These are phyloP conservation scores for Boletales sp. DNA, from an alignment of 768 basidiomycete species.

Conservation along the genomic window DNA sequence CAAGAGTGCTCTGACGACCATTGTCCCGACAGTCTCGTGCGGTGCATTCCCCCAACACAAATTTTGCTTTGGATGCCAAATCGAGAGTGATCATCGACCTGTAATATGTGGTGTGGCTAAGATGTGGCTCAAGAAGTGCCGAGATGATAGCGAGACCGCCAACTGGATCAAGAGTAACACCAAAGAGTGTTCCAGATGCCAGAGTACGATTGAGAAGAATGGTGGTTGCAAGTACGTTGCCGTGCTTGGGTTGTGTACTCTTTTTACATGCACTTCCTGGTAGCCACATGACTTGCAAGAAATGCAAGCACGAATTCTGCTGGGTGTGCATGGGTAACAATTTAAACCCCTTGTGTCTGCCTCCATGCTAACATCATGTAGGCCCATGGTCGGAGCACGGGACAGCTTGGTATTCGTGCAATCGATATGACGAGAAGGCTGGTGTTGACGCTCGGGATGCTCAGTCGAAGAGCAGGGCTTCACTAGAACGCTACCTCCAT, in stretches of 20 bases:
- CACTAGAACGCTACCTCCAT: constrained; percentile 92
- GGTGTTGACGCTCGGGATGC: constrained; percentile 87
- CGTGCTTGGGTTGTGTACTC: constrained; percentile 71
- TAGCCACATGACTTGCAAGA: constrained; percentile 99
- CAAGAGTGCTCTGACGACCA: constrained; percentile 64
- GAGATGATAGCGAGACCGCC: constrained; percentile 96
- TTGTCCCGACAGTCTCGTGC: constrained; percentile 90
- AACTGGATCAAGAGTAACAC: constrained; percentile 99
- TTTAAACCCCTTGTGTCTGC: constrained; percentile 12
- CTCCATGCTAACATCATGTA: constrained; percentile 30
- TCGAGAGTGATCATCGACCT: constrained; percentile 88
- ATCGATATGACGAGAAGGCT: constrained; percentile 91
- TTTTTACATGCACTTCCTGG: constrained; percentile 7
- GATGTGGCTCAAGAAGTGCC: constrained; percentile 96
- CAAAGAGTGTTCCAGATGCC: constrained; percentile 94
- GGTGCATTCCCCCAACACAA: constrained; percentile 63
- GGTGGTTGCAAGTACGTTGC: constrained; percentile 96
- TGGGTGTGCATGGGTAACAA: constrained; percentile 96
- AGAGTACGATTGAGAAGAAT: constrained; percentile 99
- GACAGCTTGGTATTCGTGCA: constrained; percentile 97
- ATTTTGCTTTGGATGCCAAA: constrained; percentile 93
- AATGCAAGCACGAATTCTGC: constrained; percentile 97
- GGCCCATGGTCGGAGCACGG: constrained; percentile 98
- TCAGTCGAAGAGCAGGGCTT: constrained; percentile 85
- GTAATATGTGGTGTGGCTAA: constrained; percentile 84